A percentile compares a stretch with the other conserved stretches of the same genome.
Evolutionary conservation across 2,329 filamentous ascomycete genomes (phyloP).

Genomic region (Fusarium camptoceras): DNA sequence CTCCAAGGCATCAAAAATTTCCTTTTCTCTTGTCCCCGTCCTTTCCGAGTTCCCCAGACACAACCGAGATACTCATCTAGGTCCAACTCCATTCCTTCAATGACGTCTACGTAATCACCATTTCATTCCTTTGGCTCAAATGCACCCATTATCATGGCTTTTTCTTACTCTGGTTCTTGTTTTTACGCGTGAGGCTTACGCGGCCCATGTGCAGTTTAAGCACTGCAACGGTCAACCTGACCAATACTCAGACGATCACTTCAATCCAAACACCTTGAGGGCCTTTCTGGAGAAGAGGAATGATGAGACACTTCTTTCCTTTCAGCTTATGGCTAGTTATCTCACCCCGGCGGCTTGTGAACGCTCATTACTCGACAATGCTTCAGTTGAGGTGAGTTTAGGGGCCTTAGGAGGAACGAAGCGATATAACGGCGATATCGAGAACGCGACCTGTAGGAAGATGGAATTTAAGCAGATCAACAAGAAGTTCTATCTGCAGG

Average conservation of each 20-base stretch:
- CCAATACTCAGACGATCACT: not conserved
- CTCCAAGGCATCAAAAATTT: not conserved
- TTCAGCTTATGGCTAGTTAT: not conserved
- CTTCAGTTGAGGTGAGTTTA: constrained; percentile 28
- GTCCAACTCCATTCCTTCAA: constrained; percentile 18
- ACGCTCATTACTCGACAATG: constrained; percentile 7
- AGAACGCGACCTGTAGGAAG: constrained; percentile 32
- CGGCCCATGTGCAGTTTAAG: constrained; percentile 33
- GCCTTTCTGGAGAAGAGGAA: constrained; percentile 12
- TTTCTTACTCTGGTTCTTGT: constrained; percentile 5
- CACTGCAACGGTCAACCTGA: constrained; percentile 24
- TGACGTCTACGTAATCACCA: not conserved
- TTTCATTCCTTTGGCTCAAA: constrained; percentile 1
- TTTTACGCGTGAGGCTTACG: constrained; percentile 1
- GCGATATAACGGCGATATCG: constrained; percentile 27
- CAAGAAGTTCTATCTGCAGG: not conserved
- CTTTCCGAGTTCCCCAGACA: constrained; percentile 2
- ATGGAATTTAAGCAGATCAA: not conserved
- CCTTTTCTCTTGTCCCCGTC: not conserved
- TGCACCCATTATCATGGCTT: constrained; percentile 6
- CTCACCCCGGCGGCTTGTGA: constrained; percentile 10
- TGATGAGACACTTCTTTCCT: constrained; percentile 15
- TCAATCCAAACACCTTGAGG: not conserved
- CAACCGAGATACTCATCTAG: constrained; percentile 4
- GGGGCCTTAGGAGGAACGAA: constrained; percentile 30